Evolutionary conservation across 192 early-diverging fungal species (phyloP), one percentile per base, ranked within the genome.

Genomic region (Phlyctochytrium bullatum): DNA sequence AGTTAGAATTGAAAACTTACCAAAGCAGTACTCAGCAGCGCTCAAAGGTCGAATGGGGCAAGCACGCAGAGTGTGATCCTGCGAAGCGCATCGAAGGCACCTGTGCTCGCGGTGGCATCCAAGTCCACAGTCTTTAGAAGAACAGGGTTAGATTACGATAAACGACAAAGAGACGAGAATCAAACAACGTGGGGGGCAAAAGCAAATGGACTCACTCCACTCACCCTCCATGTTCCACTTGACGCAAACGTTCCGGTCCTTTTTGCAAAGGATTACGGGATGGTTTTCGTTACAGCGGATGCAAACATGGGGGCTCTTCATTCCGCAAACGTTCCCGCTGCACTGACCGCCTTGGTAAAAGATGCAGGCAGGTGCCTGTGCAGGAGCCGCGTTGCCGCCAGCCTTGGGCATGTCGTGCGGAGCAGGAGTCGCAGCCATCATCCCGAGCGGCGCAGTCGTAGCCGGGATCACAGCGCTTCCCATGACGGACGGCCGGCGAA

Each of bases 161-260:
- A n/a, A n/a, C n/a, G n/a, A n/a, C n/a, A n/a, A n/a, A n/a, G n/a
- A n/a, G n/a, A n/a, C n/a, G n/a, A n/a, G n/a, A n/a, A n/a, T n/a
- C n/a, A n/a, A n/a, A n/a, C n/a, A n/a, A n/a, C n/a, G n/a, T n/a
- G n/a, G n/a, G n/a, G n/a, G n/a, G n/a, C n/a, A n/a, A n/a, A n/a
- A n/a, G n/a, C n/a, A n/a, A n/a, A n/a, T n/a, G n/a, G n/a, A n/a
- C n/a, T n/a, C n/a, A n/a, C n/a, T n/a, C n/a, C 40, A 14, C 61
- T 52, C 23, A 63, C 34, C 59, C 40, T 73, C 72, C 72, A 73
- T 73, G 34, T 73, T 73, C 72, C 72, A 73, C 35, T 73, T 73
- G 20, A 73, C 72, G 36, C 72, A 73, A 31, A 73, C 72, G 34
- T 73, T 73, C 32, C 72, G 29, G 36, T 73, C 72, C 53, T 73